A percentile compares a stretch with the other conserved stretches of the same genome.
Evolutionary conservation across 805 yeast genomes (phyloP).

Genomic region (Wickerhamiella musiphila): DNA sequence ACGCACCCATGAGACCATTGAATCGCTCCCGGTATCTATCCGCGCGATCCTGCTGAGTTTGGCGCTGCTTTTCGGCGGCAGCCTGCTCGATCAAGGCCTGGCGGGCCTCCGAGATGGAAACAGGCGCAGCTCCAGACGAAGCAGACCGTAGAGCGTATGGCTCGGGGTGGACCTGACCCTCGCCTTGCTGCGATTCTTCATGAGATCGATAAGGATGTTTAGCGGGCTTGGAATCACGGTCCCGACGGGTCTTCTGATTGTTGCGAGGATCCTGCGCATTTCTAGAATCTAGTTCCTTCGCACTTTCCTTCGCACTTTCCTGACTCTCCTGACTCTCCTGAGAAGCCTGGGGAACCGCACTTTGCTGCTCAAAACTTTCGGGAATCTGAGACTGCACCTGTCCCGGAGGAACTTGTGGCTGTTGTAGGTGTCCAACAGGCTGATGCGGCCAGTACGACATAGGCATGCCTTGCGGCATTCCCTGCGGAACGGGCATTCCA

Average conservation of each 20-base stretch:
- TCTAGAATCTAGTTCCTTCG: too few relatives aligned
- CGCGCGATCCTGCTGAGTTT: not conserved
- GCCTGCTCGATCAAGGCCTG: slow-evolving; percentile 1
- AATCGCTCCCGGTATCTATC: slow-evolving; percentile 22
- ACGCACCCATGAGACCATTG: slow-evolving; percentile 91
- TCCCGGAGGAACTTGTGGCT: not conserved
- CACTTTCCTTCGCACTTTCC: too few relatives aligned
- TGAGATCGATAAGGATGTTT: not conserved
- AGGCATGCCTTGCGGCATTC: slow-evolving; percentile 3
- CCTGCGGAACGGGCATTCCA: slow-evolving; percentile 3
- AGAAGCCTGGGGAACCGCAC: slow-evolving; percentile 2
- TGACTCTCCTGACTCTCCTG: slow-evolving; percentile 12
- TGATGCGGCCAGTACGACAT: not conserved
- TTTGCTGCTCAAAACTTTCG: not conserved
- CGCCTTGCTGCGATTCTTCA: too few relatives aligned
- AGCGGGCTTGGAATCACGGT: slow-evolving; percentile 5
- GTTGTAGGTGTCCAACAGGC: not conserved
- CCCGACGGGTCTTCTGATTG: slow-evolving; percentile 14
- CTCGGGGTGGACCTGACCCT: not conserved
- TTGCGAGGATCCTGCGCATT: slow-evolving; percentile 15
- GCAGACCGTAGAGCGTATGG: not conserved
- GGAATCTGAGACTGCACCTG: slow-evolving; percentile 2
- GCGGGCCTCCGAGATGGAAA: slow-evolving; percentile 1
- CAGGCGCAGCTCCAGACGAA: not conserved
- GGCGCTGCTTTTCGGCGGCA: not conserved